Percentiles rank a stretch among this genome's conserved stretches.
phyloP scores from a whole-genome alignment of 2,329 filamentous ascomycete species.

The Stemphylium vesicarium region DNA sequence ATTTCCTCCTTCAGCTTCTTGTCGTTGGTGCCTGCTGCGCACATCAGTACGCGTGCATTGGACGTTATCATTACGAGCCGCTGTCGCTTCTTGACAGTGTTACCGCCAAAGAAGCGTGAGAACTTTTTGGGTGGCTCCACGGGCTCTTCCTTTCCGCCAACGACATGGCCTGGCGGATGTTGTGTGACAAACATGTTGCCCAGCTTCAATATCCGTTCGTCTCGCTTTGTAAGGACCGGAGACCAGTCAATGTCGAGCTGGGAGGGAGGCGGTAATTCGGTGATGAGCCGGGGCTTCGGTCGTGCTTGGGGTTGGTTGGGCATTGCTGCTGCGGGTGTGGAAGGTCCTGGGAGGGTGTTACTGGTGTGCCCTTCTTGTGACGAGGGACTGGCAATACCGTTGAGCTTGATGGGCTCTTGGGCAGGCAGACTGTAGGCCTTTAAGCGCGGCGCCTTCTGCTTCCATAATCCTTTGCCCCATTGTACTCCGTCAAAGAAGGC shows the following conservation, averaged over 20 bases:
- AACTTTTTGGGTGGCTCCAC: constrained; percentile 79
- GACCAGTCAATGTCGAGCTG: constrained; percentile 74
- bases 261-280: constrained; percentile 77
- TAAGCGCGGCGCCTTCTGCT: constrained; percentile 83
- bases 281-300: constrained; percentile 77
- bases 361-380: constrained; percentile 11
- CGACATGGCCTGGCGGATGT: constrained; percentile 76
- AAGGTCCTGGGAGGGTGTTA: constrained; percentile 37
- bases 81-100: constrained; percentile 89
- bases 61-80: constrained; percentile 94
- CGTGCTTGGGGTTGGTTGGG: constrained; percentile 48
- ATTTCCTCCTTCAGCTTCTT: constrained; percentile 95
- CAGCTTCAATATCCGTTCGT: constrained; percentile 92
- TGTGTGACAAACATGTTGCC: constrained; percentile 88
- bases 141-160: constrained; percentile 70
- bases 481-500: constrained; percentile 88
- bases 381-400: constrained; percentile 44
- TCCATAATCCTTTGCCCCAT: constrained; percentile 88
- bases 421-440: constrained; percentile 81
- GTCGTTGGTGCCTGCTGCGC: constrained; percentile 89
- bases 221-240: constrained; percentile 85
- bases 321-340: constrained; percentile 30
- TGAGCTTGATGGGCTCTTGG: constrained; percentile 67
- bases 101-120: constrained; percentile 90
- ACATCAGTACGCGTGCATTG: constrained; percentile 85